A percentile compares a stretch with the other conserved stretches of the same genome.
Evolutionary conservation across 208 protist genomes (phyloP).

Genomic region (Leishmania major): DNA sequence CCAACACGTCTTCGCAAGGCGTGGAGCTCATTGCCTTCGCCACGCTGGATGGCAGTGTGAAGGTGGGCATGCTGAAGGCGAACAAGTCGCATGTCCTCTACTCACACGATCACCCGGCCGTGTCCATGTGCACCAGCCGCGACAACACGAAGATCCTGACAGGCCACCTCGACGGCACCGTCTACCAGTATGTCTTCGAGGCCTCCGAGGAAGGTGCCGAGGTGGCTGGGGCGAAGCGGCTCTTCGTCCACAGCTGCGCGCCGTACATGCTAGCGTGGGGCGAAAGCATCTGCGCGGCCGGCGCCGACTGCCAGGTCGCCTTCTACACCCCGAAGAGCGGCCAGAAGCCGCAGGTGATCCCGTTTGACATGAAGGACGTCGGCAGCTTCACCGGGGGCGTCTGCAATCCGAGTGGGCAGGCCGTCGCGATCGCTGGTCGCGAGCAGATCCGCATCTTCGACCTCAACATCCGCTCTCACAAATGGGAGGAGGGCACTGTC

Average conservation of each 20-base stretch:
- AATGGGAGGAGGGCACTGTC: slow-evolving; percentile 93
- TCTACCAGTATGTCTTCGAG: slow-evolving; percentile 92
- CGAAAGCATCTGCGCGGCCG: slow-evolving; percentile 91
- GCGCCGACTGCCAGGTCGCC: slow-evolving; percentile 86
- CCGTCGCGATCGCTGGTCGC: slow-evolving; percentile 86
- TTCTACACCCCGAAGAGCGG: slow-evolving; percentile 95
- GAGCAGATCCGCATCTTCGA: slow-evolving; percentile 94
- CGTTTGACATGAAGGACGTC: slow-evolving; percentile 85
- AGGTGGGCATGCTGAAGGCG: slow-evolving; percentile 91
- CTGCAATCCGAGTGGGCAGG: slow-evolving; percentile 95
- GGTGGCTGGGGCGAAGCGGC: slow-evolving; percentile 70
- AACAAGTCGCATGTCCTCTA: slow-evolving; percentile 96
- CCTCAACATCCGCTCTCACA: slow-evolving; percentile 85
- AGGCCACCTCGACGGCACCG: slow-evolving; percentile 93
- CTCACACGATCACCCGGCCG: slow-evolving; percentile 88
- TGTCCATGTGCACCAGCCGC: slow-evolving; percentile 73
- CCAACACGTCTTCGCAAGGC: slow-evolving; percentile 81
- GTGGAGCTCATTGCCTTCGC: slow-evolving; percentile 95
- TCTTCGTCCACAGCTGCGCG: slow-evolving; percentile 86
- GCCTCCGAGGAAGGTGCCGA: slow-evolving; percentile 66
- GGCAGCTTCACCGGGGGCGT: slow-evolving; percentile 91
- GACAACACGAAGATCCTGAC: slow-evolving; percentile 90
- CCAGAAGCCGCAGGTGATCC: slow-evolving; percentile 84
- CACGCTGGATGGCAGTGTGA: slow-evolving; percentile 94
- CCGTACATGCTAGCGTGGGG: slow-evolving; percentile 94